Evolutionary conservation across 192 early-diverging fungal species (phyloP).

Genomic region (Diversispora epigaea): DNA sequence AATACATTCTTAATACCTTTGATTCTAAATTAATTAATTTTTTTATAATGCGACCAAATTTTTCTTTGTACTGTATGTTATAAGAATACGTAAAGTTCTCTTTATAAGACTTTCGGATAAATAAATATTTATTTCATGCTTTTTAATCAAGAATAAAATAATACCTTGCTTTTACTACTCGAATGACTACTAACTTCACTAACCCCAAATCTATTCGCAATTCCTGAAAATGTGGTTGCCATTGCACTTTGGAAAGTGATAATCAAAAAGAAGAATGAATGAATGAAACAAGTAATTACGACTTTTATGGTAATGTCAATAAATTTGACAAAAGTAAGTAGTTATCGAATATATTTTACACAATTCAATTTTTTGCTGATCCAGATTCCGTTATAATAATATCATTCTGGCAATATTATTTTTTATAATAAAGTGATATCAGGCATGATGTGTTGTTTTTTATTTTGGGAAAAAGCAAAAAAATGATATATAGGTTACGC

Average conservation of each 20-base stretch:
- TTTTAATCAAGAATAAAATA: slow-evolving; percentile 28
- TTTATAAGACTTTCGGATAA: slow-evolving; percentile 19
- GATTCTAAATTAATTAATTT: slow-evolving; percentile 25
- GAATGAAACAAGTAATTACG: no score
- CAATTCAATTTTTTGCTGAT: no score
- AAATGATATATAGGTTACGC: neutral
- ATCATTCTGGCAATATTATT: no score
- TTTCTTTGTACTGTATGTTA: slow-evolving; percentile 13
- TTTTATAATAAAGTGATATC: no score
- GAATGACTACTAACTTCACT: slow-evolving; percentile 7
- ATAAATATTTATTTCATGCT: slow-evolving; percentile 24
- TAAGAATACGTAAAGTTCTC: slow-evolving; percentile 20
- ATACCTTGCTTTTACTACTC: slow-evolving; percentile 19
- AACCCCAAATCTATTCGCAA: slow-evolving; percentile 6
- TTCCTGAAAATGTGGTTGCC: slow-evolving; percentile 11
- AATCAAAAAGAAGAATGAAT: no score
- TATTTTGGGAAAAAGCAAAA: no score
- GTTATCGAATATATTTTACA: no score
- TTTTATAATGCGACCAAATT: neutral
- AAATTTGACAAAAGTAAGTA: no score
- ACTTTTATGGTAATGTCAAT: no score
- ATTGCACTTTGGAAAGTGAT: neutral
- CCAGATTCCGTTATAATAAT: no score
- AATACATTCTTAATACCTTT: slow-evolving; percentile 25
- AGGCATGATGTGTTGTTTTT: no score